Base-by-base conservation (phyloP, 2,329 filamentous ascomycete species). In the Tolypocladium pustulatum region DNA sequence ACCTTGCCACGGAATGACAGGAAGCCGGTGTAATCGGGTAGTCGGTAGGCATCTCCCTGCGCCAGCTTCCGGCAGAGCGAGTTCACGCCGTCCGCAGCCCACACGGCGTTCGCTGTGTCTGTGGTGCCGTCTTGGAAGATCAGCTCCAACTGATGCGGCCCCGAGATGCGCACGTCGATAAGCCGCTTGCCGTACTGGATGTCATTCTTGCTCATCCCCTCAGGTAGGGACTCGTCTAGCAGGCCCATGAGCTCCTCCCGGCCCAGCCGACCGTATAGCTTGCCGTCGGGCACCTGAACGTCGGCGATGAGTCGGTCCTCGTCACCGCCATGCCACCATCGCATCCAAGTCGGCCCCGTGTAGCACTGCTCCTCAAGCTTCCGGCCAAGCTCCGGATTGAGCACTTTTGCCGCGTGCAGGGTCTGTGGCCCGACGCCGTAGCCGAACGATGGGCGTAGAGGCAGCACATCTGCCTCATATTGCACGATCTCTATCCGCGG, bases 51-150 rank as follows among this genome's bases (percentile, higher is more conserved):
- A 10, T 54, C 43, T n/a, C 22, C 43, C 22, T 57, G 56, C 9
- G 54, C 56, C 2, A 57, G 27, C 13, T 38, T 36, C 12, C 56
- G 41, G 25, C 56, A 57, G 30, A 51, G 22, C 30, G 56, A 57
- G 37, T 57, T 57, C 9, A 57, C 56, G n/a, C 56, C 56, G 36
- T 57, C 56, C 17, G 56, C 46, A 25, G 56, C 56, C 56, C 56
- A 57, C 17, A 57, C 56, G 20, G 56, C 56, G 22, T 57, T 57
- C 43, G 34, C 56, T 5, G 15, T 25, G 27, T 53, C 56, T 25
- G 13, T 53, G 17, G 43, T 41, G 6, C 43, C 56, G 36, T 57
- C 56, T 25, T 57, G 32, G 25, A 57, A 57, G 30, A 5, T 4
- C 4, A 56, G 54, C 40, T 56, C 54, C 12, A 56, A 4, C 15